Evolutionary conservation across 495 filamentous ascomycete species (phyloP).

Genomic region (Penicillium cosmopolitanum): DNA sequence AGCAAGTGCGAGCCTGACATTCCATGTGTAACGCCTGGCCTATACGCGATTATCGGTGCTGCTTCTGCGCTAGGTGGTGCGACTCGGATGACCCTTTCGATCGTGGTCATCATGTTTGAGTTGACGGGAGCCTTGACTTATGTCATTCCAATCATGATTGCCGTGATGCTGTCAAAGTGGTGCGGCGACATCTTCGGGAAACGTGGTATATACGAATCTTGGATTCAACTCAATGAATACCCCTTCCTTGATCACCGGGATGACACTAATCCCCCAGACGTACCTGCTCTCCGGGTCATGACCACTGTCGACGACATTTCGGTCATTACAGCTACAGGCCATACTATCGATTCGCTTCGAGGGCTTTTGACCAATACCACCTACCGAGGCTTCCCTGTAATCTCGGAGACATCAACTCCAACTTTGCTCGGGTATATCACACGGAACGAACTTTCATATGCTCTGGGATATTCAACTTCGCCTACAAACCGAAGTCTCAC

Average conservation of each 20-base stretch:
- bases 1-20: constrained; percentile 81
- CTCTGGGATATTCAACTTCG: constrained; percentile 57
- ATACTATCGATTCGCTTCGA: constrained; percentile 78
- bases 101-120: constrained; percentile 99
- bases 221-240: constrained; percentile 96
- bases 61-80: constrained; percentile 95
- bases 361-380: constrained; percentile 70
- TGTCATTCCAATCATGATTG: constrained; percentile 98
- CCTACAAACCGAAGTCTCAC: constrained; percentile 57
- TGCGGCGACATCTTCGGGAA: constrained; percentile 95
- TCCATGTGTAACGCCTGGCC: constrained; percentile 89
- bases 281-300: constrained; percentile 84
- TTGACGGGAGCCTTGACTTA: constrained; percentile 95
- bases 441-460: constrained; percentile 85
- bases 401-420: constrained; percentile 68
- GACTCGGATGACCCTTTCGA: constrained; percentile 95
- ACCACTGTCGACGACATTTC: constrained; percentile 89
- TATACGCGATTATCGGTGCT: constrained; percentile 95
- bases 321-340: constrained; percentile 78
- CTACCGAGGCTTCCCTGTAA: constrained; percentile 92
- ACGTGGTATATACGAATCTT: constrained; percentile 94
- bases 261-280: constrained; percentile 78
- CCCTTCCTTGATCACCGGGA: constrained; percentile 95
- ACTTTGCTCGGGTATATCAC: constrained; percentile 89
- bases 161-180: constrained; percentile 99